Evolutionary conservation across 148 eudicot genomes (phyloP), one percentile per base, ranked within the genome.

Genomic region (Euryodendron excelsum): DNA sequence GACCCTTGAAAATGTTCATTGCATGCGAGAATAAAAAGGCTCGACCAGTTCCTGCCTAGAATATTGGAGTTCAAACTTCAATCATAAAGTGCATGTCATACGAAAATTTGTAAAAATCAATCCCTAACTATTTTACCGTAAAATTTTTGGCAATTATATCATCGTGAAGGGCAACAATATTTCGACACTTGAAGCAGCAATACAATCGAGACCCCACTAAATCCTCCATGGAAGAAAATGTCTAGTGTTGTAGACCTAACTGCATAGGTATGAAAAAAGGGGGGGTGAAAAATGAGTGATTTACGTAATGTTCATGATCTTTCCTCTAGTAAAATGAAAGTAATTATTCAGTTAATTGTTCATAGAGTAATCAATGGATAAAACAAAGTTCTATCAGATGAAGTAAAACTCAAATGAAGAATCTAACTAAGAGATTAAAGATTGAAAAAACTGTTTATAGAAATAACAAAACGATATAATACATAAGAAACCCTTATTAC

Each of bases 131-230:
- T 25, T 34, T 70, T 78, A 91, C 94, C 94, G 82, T 83, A 68
- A 89, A 91, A n/a, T 85, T 50, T 73, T 89, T 91, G 17, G 84
- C 78, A 72, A 91, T 82, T 14, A 91, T 89, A 48, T 90, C 90
- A 81, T 91, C 92, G 55, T 88, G 92, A 28, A 79, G 80, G 0
- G 91, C 91, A 45, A 89, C 85, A 25, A 74, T 75, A 72, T 84
- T 91, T 59, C 89, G 74, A 72, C 95, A 91, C 55, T 77, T 82
- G 80, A 82, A 89, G 79, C 95, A 91, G 66, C 90, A 79, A 65
- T 88, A 89, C 23, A 85, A 9, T 78, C 91, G 82, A 74, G 90
- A 80, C 18, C 79, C 82, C 61, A 75, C 68, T 58, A 72, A 74
- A 12, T 77, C 86, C 36, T 70, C 83, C 85, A 83, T 83, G 4